phyloP scores from a whole-genome alignment of 495 filamentous ascomycete species.

The Neurospora sp. region DNA sequence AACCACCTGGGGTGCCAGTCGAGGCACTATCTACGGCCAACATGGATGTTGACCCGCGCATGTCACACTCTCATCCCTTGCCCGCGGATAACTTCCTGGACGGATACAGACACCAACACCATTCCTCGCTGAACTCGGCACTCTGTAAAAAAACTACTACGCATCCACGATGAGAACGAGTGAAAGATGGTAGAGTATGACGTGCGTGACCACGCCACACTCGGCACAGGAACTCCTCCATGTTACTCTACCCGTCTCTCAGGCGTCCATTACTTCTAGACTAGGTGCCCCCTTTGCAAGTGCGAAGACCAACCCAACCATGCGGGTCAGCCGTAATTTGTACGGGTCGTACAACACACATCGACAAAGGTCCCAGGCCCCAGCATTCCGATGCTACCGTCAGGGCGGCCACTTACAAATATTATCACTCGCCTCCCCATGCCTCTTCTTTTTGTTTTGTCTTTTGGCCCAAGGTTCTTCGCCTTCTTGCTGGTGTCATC shows the following conservation, averaged over 20 bases:
- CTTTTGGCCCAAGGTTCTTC: not conserved
- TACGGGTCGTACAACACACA: constrained; percentile 4
- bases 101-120: not conserved
- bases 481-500: constrained; percentile 6
- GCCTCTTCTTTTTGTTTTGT: not conserved
- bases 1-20: not conserved
- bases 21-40: not conserved
- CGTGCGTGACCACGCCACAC: constrained; percentile 14
- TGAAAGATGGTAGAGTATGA: constrained; percentile 9
- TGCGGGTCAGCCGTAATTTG: constrained; percentile 3
- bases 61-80: not conserved
- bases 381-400: not conserved
- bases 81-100: constrained; percentile 1
- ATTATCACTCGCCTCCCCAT: not conserved
- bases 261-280: not conserved
- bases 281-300: not conserved
- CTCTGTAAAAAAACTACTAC: not conserved
- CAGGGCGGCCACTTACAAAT: constrained; percentile 8
- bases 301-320: not conserved
- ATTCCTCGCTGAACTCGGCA: constrained; percentile 4
- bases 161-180: not conserved
- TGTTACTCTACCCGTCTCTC: not conserved
- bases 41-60: not conserved
- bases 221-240: constrained; percentile 6
- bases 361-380: constrained; percentile 5